These are phyloP conservation scores for Artemisia annua DNA, from an alignment of 129 eudicot species.

Conservation along the genomic window DNA sequence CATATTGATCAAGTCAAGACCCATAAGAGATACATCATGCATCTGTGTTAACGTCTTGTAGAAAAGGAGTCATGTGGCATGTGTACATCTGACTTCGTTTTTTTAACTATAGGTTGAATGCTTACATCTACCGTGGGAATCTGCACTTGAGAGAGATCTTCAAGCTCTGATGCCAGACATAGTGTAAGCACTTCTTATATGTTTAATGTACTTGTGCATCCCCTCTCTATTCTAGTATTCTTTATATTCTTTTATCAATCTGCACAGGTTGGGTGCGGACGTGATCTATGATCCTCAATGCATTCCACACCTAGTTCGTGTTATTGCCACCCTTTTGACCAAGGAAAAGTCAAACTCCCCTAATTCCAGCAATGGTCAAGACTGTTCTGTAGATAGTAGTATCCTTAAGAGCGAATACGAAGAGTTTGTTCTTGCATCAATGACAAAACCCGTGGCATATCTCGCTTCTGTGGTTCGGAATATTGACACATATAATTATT, in stretches of 20 bases:
- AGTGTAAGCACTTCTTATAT: slow-evolving; percentile 46
- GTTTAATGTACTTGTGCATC: neutral
- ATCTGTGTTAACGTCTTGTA: slow-evolving; percentile 8
- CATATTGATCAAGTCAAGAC: neutral
- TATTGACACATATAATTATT: slow-evolving; percentile 58
- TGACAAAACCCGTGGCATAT: slow-evolving; percentile 56
- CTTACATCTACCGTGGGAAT: slow-evolving; percentile 85
- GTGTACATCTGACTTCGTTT: slow-evolving; percentile 15
- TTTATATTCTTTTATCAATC: neutral
- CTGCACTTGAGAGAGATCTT: slow-evolving; percentile 66
- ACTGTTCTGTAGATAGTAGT: neutral
- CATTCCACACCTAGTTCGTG: slow-evolving; percentile 78
- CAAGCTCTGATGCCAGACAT: slow-evolving; percentile 56
- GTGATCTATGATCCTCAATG: slow-evolving; percentile 79
- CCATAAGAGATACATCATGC: neutral
- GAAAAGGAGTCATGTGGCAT: neutral
- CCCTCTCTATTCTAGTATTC: neutral
- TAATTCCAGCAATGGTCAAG: slow-evolving; percentile 1
- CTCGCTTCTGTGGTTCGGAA: slow-evolving; percentile 83
- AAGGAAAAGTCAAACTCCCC: slow-evolving; percentile 26
- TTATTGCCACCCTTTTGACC: slow-evolving; percentile 56
- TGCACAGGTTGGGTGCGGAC: slow-evolving; percentile 81
- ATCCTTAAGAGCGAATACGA: neutral
- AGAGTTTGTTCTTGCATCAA: slow-evolving; percentile 28
- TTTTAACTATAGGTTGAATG: slow-evolving; percentile 49